Base-by-base conservation (phyloP, 2,329 filamentous ascomycete species). In the Neonectria punicea region DNA sequence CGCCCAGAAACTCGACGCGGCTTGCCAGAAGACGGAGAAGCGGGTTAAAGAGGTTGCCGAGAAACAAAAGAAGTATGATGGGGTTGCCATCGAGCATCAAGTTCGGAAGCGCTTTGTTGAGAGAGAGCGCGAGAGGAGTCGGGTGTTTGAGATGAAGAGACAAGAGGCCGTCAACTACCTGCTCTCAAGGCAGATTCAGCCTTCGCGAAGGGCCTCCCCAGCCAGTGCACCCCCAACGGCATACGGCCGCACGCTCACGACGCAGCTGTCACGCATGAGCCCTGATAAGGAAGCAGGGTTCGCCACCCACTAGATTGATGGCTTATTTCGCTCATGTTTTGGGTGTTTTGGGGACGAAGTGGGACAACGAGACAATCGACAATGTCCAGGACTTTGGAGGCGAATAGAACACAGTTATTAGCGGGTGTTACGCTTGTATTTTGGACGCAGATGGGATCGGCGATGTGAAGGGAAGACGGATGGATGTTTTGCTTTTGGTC, bases 91-190 rank as follows among this genome's bases (percentile, higher is more conserved):
- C 10, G 86, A 89, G 44, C 74, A 81, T 18, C 73, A 79, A 7
- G 76, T 80, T 61, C 82, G 87, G 22, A 72, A 76, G 68, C 71
- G 63, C n/a, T 73, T 77, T 4, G 75, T 86, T 41, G 80, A 81
- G 14, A 71, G 75, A 32, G 87, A 89, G 75, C 77, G 84, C 32
- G 80, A 83, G 63, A 81, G 83, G 53, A 87, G 84, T 58, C 78
- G 79, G 7, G 63, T 75, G 1, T 89, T 89, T 69, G 86, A 88
- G 73, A 65, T 72, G 58, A 82, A 74, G 67, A 80, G 86, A 46
- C 77, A 78, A 44, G 82, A 85, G 65, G 85, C 85, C 3, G 75
- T 83, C 20, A 77, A 77, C 20, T 79, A 79, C 44, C 66, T 87
- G 28, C 73, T 75, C 4, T 70, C 74, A n/a, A 73, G 62, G 46